Percentiles rank a stretch among this genome's conserved stretches.
Evolutionary conservation across 768 basidiomycete genomes (phyloP).

Genomic region (Hygrocybe coccinea): DNA sequence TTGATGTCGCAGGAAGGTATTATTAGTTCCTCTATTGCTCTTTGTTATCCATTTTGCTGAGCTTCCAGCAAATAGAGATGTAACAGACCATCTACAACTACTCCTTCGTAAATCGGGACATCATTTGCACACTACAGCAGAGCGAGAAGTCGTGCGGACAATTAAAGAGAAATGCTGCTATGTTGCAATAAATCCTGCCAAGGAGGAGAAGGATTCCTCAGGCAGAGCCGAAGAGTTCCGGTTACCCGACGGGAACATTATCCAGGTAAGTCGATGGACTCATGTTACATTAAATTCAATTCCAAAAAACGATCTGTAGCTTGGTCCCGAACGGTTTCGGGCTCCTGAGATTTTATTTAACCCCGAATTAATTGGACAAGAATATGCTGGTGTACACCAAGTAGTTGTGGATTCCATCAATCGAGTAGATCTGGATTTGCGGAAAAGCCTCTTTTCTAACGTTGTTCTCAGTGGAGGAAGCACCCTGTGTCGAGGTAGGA

Average conservation of each 20-base stretch:
- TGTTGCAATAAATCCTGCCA: slow-evolving; percentile 83
- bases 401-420: slow-evolving; percentile 98
- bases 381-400: slow-evolving; percentile 96
- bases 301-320: slow-evolving; percentile 42
- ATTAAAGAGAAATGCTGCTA: slow-evolving; percentile 99
- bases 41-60: slow-evolving; percentile 8
- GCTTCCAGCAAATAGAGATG: slow-evolving; percentile 55
- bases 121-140: slow-evolving; percentile 93
- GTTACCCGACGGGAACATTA: slow-evolving; percentile 90
- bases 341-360: slow-evolving; percentile 98
- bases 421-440: slow-evolving; percentile 90
- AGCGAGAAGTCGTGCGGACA: slow-evolving; percentile 91
- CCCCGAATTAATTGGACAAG: slow-evolving; percentile 92
- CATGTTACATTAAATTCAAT: slow-evolving; percentile 7
- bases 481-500: slow-evolving; percentile 85
- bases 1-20: slow-evolving; percentile 94
- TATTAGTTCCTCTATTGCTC: background rate
- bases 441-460: slow-evolving; percentile 93
- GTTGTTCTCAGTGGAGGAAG: slow-evolving; percentile 96
- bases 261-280: slow-evolving; percentile 57
- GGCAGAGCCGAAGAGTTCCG: slow-evolving; percentile 83
- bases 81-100: slow-evolving; percentile 93
- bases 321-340: slow-evolving; percentile 91
- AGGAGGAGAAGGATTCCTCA: slow-evolving; percentile 88
- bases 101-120: slow-evolving; percentile 92